Conservation (phyloP, 768 basidiomycete species). For the Fistulinella prunicolor region DNA sequence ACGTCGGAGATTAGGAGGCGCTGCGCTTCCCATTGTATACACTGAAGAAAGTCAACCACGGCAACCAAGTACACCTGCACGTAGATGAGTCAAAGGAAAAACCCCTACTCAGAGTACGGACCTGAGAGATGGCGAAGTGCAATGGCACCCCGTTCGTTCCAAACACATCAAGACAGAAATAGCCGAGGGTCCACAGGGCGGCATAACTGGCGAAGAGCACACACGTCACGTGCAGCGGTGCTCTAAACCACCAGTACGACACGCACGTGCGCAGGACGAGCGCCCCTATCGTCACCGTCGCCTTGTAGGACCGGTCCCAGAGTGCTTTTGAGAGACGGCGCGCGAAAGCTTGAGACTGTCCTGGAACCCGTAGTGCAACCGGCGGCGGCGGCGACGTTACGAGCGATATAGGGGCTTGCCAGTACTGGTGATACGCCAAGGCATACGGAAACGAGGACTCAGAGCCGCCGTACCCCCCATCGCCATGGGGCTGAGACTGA, state of each 20-base stretch:
- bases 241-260: constrained; percentile 10
- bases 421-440: too few relatives aligned
- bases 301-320: background rate
- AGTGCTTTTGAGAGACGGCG: background rate
- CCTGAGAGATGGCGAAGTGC: background rate
- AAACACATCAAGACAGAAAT: background rate
- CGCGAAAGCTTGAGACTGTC: too few relatives aligned
- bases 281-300: background rate
- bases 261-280: constrained; percentile 2
- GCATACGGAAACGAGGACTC: background rate
- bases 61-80: constrained; percentile 1
- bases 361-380: too few relatives aligned
- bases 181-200: background rate
- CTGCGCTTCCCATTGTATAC: constrained; percentile 11
- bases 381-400: too few relatives aligned
- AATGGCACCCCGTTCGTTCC: background rate
- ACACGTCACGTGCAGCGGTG: background rate
- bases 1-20: background rate
- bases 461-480: background rate
- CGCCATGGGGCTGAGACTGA: background rate
- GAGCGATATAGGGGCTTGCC: background rate
- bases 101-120: background rate
- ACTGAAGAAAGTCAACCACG: constrained; percentile 4
- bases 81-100: background rate
- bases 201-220: background rate